A percentile compares a stretch with the other conserved stretches of the same genome.
Evolutionary conservation across 306 rosid genomes (phyloP).

Genomic region (Clitoria ternatea): DNA sequence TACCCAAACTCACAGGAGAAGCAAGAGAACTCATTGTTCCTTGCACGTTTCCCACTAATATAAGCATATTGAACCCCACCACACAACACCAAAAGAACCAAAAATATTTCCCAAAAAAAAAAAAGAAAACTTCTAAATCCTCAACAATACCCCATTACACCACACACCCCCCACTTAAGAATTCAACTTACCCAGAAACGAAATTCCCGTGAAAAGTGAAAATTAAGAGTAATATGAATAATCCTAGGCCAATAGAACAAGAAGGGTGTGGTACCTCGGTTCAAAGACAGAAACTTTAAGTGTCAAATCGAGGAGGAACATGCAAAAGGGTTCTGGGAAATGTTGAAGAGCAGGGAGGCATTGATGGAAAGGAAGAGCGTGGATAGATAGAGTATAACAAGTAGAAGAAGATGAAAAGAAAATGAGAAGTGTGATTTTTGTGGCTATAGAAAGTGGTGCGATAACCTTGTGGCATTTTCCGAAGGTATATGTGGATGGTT

Average conservation of each 20-base stretch:
- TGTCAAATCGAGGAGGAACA: constrained; percentile 19
- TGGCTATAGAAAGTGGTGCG: constrained; percentile 35
- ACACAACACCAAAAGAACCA: not conserved
- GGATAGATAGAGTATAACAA: no score
- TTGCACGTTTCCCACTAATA: constrained; percentile 65
- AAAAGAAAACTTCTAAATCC: constrained; percentile 6
- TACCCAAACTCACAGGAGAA: constrained; percentile 69
- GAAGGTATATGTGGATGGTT: constrained; percentile 55
- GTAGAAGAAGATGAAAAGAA: constrained; percentile 11
- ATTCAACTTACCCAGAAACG: constrained; percentile 37
- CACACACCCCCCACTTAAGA: not conserved
- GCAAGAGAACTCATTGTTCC: constrained; percentile 78
- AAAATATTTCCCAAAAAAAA: not conserved
- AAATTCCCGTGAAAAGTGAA: constrained; percentile 16
- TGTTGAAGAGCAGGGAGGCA: not conserved
- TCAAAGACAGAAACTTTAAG: constrained; percentile 22
- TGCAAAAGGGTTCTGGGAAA: constrained; percentile 13
- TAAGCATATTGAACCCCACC: constrained; percentile 43
- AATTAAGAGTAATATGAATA: not conserved
- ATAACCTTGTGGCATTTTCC: constrained; percentile 36
- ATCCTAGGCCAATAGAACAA: not conserved
- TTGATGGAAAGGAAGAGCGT: constrained; percentile 11
- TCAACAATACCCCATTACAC: constrained; percentile 24
- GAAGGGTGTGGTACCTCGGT: constrained; percentile 29
- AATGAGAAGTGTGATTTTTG: constrained; percentile 15